Evolutionary conservation across 495 filamentous ascomycete species (phyloP).

Genomic region (Apiosordaria backusii): DNA sequence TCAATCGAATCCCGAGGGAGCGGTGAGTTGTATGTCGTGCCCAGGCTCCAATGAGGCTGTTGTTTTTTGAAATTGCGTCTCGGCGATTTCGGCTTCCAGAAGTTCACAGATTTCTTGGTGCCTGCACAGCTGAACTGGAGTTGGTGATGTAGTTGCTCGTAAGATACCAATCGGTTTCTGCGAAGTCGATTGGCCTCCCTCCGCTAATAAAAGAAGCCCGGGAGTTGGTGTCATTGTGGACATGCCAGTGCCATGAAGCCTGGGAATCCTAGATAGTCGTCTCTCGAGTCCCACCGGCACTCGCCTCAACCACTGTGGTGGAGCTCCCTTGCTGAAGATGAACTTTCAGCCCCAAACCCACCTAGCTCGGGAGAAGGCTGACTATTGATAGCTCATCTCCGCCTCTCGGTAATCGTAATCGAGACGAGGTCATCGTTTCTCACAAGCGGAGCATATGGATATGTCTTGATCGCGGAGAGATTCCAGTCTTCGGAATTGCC

Average conservation of each 20-base stretch:
- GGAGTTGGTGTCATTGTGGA: neutral
- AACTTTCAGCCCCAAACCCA: neutral
- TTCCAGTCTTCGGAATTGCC: neutral
- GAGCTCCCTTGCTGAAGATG: neutral
- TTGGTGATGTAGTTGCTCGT: neutral
- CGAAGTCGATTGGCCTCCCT: neutral
- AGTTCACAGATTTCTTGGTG: neutral
- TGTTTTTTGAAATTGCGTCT: neutral
- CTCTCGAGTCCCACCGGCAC: neutral
- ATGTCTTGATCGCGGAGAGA: neutral
- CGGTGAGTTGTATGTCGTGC: neutral
- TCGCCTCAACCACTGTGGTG: neutral
- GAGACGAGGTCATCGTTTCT: neutral
- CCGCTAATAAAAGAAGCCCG: neutral
- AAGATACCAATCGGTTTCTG: neutral
- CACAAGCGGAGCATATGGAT: neutral
- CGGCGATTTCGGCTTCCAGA: neutral
- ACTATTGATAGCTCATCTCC: neutral
- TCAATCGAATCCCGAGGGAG: neutral
- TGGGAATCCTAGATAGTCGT: neutral
- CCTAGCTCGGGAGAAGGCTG: neutral
- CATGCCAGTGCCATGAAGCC: neutral
- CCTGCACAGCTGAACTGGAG: neutral
- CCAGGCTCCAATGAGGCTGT: neutral
- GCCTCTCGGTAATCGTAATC: neutral